Evolutionary conservation across 257 asterid species (phyloP), one percentile per base, ranked within the genome.

Genomic region (Penstemon newberryi): DNA sequence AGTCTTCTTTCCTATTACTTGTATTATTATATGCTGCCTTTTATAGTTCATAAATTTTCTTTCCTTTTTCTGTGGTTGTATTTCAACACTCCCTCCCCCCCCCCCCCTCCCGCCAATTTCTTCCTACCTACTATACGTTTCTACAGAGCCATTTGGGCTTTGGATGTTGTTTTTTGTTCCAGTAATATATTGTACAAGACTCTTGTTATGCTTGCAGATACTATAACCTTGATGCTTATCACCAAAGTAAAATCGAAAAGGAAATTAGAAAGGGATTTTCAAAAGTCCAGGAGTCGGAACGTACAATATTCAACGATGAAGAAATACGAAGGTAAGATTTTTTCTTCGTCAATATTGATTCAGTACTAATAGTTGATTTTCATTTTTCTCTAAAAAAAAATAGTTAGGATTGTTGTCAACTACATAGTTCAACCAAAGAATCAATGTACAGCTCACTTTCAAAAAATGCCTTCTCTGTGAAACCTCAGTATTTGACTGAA

Each of bases 231-330:
- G 99, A 91, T 63, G 85, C 89, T 73, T 86, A 91, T 81, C 70
- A 83, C 78, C 84, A 72, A 45, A 82, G 64, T 50, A 70, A 91
- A 84, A 59, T 91, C 75, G 92, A 84, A 62, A 94, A 91, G 86
- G 91, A 87, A 75, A 57, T 67, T 73, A 89, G 80, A 74, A 91
- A 82, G 75, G 95, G 96, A 65, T 38, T 64, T 59, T 77, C 86
- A 65, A 86, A 83, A 76, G 76, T 76, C 43, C 65, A 44, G 74
- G 82, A 82, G 65, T 73, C 88, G 0, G 99, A 94, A 69, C 97
- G 97, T 50, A 89, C 88, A 46, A 75, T 89, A 50, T 94, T 94
- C 73, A 50, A 89, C 73, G 99, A 94, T 77, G 99, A 94, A 83
- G 97, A 91, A 78, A 88, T 84, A 50, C 88, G 99, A 69, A 83